Evolutionary conservation across 768 basidiomycete genomes (phyloP), one percentile per base, ranked within the genome.

Genomic region (Tulasnella sp.): DNA sequence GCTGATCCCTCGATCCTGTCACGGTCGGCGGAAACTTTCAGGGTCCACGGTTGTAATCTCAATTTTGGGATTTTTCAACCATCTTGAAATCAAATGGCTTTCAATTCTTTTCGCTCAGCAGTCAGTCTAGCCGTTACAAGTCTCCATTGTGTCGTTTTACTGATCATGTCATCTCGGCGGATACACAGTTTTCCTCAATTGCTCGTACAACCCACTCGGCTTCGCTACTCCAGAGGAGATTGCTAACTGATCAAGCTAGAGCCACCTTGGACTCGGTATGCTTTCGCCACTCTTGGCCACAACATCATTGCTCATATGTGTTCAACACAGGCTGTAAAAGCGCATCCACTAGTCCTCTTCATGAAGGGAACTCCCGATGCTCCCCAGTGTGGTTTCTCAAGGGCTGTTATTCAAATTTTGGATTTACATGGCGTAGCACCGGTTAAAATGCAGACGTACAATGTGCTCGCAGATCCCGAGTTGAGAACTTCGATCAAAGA

Each of bases 311-410:
- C 22, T 51, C 29, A 37, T 41, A n/a, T n/a, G 37, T 40, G 16
- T 34, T 5, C 9, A 7, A 9, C 16, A 3, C 57, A 77, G 58
- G 90, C 91, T 2, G 75, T 98, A 24, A 66, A 72, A 6, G 68
- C 74, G 1, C 77, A 75, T 37, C 91, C 91, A 0, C 74, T 98
- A 5, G 95, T 99, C 1, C 70, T 98, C 4, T 98, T 99, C 70
- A 98, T 99, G 93, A 99, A 99, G 64, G 95, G 95, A 8, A 89
- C 83, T 13, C 89, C 86, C 0, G 72, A 79, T 20, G 63, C 71
- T 5, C 93, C 93, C 1, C 80, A 90, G 59, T 98, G 93, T 55
- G 93, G 93, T 10, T 99, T 98, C 74, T 95, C 91, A 15, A 76
- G 93, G 45, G 93, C 93, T 0, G 90, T 83, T 0, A 75, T 90